Percentiles rank a stretch among this genome's conserved stretches.
Evolutionary conservation across 441 rosid species (phyloP).

Genomic region (Viola pubescens): DNA sequence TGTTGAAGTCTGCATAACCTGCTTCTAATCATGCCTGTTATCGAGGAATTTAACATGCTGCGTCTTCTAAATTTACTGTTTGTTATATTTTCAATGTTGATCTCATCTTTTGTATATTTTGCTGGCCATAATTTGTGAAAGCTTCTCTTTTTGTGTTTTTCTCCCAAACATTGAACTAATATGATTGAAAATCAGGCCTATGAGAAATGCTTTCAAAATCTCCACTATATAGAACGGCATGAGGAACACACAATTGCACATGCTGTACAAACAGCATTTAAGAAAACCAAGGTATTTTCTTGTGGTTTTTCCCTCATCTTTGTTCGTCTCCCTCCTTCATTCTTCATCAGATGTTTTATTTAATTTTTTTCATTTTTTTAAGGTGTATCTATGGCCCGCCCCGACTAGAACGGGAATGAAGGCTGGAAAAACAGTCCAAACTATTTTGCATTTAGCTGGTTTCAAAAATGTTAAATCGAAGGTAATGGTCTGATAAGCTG

Average conservation of each 20-base stretch:
- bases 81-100: not conserved
- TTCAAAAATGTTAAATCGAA: conserved; percentile 90
- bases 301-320: not conserved
- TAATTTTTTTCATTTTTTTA: not conserved
- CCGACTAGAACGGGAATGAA: conserved; percentile 75
- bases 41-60: not conserved
- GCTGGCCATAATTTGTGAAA: not conserved
- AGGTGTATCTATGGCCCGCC: conserved; percentile 95
- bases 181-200: conserved; percentile 47
- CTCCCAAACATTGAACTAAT: not conserved
- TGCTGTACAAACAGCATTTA: conserved; percentile 63
- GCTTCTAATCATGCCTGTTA: not conserved
- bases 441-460: conserved; percentile 69
- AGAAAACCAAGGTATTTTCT: conserved; percentile 75
- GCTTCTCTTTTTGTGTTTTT: conserved; percentile 1
- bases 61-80: not conserved
- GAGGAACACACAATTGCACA: conserved; percentile 95
- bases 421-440: conserved; percentile 80
- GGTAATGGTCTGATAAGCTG: conserved; percentile 32
- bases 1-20: not conserved
- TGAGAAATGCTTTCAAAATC: conserved; percentile 94
- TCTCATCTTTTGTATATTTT: not conserved
- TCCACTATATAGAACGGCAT: conserved; percentile 77
- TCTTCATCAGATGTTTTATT: not conserved
- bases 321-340: not conserved